phyloP scores from a whole-genome alignment of 768 basidiomycete genomes.

The Mycena olivaceomarginata region DNA sequence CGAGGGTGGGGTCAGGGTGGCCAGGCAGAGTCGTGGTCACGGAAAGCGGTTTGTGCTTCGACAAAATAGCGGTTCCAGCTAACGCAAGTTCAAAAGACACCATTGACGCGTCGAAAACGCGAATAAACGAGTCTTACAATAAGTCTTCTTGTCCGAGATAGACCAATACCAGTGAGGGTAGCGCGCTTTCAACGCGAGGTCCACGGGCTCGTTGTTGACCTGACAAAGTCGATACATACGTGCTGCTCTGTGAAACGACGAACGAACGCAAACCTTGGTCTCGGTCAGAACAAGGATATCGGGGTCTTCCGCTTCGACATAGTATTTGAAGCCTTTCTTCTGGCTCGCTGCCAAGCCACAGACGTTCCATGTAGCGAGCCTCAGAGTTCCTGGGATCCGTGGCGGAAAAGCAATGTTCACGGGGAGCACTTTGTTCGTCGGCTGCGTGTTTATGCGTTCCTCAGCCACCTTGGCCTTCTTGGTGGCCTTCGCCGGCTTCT shows the following conservation, averaged over 20 bases:
- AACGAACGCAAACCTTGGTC: conserved; percentile 76
- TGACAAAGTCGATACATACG: conserved; percentile 50
- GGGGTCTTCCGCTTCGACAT: conserved; percentile 91
- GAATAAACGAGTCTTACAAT: conserved; percentile 68
- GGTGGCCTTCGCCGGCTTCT: conserved; percentile 48
- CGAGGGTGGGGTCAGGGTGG: conserved; percentile 76
- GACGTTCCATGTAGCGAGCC: conserved; percentile 87
- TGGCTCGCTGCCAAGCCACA: conserved; percentile 84
- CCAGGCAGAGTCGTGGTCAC: conserved; percentile 83
- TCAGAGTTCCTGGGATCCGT: conserved; percentile 65
- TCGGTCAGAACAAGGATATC: conserved; percentile 91
- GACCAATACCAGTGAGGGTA: conserved; percentile 88
- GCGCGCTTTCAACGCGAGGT: conserved; percentile 71
- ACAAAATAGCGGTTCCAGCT: conserved; percentile 91
- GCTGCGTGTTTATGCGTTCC: conserved; percentile 68
- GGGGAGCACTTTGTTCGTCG: conserved; percentile 86
- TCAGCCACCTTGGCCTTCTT: conserved; percentile 48
- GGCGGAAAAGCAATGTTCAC: conserved; percentile 72
- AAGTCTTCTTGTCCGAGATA: conserved; percentile 86
- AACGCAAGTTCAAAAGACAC: neutral
- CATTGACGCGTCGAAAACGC: conserved; percentile 2
- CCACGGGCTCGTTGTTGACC: conserved; percentile 83
- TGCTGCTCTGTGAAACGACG: neutral
- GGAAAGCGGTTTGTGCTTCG: conserved; percentile 83
- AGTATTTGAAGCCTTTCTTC: conserved; percentile 91